phyloP scores from a whole-genome alignment of 495 filamentous ascomycete species.

The Penicillium silybi region DNA sequence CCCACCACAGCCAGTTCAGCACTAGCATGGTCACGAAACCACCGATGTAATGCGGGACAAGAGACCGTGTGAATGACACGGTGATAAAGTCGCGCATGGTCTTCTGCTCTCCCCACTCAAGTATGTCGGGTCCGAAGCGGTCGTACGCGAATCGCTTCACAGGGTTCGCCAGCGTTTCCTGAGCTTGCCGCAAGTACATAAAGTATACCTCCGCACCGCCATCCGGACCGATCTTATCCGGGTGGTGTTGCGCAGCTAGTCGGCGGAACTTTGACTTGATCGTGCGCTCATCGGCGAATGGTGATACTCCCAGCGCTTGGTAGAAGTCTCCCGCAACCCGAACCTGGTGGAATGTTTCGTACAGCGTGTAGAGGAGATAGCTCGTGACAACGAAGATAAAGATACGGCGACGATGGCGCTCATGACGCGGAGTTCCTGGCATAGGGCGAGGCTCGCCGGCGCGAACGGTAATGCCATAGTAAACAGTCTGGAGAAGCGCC shows the following conservation, averaged over 20 bases:
- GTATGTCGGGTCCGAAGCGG: slow-evolving; percentile 76
- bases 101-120: slow-evolving; percentile 62
- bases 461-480: slow-evolving; percentile 86
- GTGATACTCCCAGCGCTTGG: slow-evolving; percentile 62
- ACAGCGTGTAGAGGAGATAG: slow-evolving; percentile 91
- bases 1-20: slow-evolving; percentile 71
- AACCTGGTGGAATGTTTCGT: slow-evolving; percentile 82
- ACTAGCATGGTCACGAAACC: slow-evolving; percentile 61
- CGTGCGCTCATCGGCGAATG: slow-evolving; percentile 63
- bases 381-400: slow-evolving; percentile 73
- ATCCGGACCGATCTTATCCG: slow-evolving; percentile 66
- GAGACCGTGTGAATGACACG: slow-evolving; percentile 52
- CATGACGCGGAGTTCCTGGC: slow-evolving; percentile 64
- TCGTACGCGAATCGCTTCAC: slow-evolving; percentile 88
- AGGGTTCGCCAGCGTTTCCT: slow-evolving; percentile 78
- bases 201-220: slow-evolving; percentile 57
- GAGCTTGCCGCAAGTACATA: slow-evolving; percentile 73
- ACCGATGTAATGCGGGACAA: slow-evolving; percentile 61
- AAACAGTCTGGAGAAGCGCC: slow-evolving; percentile 71
- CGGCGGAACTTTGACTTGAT: slow-evolving; percentile 84
- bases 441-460: slow-evolving; percentile 80
- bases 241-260: slow-evolving; percentile 80
- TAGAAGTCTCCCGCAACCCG: slow-evolving; percentile 73
- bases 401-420: slow-evolving; percentile 72
- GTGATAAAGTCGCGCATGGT: slow-evolving; percentile 73